A percentile compares a stretch with the other conserved stretches of the same genome.
Evolutionary conservation across 1,284 basidiomycete genomes (phyloP).

Genomic region (Heimioporus punctisporus): DNA sequence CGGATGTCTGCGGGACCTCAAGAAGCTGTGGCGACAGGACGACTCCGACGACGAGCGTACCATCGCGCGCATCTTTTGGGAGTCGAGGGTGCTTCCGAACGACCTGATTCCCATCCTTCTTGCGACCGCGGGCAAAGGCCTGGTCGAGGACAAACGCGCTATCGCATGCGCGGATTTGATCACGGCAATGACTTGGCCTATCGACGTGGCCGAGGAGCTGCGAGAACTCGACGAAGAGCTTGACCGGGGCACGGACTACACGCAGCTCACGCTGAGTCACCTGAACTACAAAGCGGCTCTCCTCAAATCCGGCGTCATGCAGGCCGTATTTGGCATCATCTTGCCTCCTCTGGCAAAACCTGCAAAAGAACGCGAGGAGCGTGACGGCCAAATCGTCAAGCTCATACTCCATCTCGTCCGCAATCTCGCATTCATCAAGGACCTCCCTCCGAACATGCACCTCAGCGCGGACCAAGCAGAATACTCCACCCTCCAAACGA

Average conservation of each 20-base stretch:
- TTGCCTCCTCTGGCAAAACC: conserved; percentile 70
- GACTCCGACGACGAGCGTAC: conserved; percentile 95
- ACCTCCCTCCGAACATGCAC: conserved; percentile 70
- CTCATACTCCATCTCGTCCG: conserved; percentile 90
- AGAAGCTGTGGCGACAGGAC: conserved; percentile 94
- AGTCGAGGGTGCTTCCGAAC: conserved; percentile 78
- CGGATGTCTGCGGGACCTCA: conserved; percentile 91
- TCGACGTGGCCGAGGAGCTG: conserved; percentile 90
- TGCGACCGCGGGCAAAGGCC: conserved; percentile 75
- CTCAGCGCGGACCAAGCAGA: conserved; percentile 78
- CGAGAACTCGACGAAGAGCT: conserved; percentile 85
- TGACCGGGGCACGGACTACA: conserved; percentile 84
- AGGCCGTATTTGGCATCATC: conserved; percentile 69
- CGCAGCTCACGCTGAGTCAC: conserved; percentile 79
- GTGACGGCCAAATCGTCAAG: conserved; percentile 86
- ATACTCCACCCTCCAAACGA: conserved; percentile 76
- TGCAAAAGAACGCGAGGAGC: conserved; percentile 66
- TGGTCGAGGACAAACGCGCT: conserved; percentile 83
- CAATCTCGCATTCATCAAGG: conserved; percentile 90
- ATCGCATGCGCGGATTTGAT: conserved; percentile 88
- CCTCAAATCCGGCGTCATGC: conserved; percentile 65
- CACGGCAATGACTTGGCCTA: conserved; percentile 97
- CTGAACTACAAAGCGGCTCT: conserved; percentile 86
- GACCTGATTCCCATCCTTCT: conserved; percentile 88
- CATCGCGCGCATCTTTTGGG: conserved; percentile 89